Evolutionary conservation across 306 rosid species (phyloP), one percentile per base, ranked within the genome.

Genomic region (Ziziphus jujuba): DNA sequence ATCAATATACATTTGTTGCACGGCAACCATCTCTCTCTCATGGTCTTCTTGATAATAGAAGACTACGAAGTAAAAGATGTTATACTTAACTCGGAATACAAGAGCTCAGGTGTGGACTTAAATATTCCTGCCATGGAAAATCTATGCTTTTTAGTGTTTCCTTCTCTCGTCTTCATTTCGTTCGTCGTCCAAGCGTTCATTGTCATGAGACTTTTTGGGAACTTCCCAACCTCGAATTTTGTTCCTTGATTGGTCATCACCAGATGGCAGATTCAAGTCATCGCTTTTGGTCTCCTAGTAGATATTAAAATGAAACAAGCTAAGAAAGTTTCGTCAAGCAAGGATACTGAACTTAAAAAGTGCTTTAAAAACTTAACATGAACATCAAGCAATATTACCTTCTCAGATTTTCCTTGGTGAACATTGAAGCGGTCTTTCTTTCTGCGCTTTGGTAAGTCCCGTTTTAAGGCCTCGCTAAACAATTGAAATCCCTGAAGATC

Each of bases 401-500:
- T 59, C 56, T 86, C 47, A 14, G 84, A 66, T 57, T 61, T 67
- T 59, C 80, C 81, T 72, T 68, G 77, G 45, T 50, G 57, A 66
- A 64, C 84, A 63, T 76, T 73, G 23, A 54, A 53, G 50, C 56
- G 59, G 22, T 38, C 81, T 48, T 71, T 74, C 74, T 74, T 73
- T 69, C 33, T 48, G n/a, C 61, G 15, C 25, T 45, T 19, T 25
- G 85, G 71, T 45, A 87, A 79, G 35, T 64, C 38, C 60, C 71
- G 59, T 76, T 82, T 77, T 22, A 77, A 56, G 50, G 82, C 67
- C 51, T 70, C 82, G 16, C 85, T 77, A 66, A 90, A 90, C 65
- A 88, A 70, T 63, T 68, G 87, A 75, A 93, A 81, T 31, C 87
- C 84, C 74, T 88, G 81, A 56, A 93, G 67, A 79, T 93, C 99